phyloP scores from a whole-genome alignment of 257 asterid genomes.

The Fraxinus pennsylvanica region DNA sequence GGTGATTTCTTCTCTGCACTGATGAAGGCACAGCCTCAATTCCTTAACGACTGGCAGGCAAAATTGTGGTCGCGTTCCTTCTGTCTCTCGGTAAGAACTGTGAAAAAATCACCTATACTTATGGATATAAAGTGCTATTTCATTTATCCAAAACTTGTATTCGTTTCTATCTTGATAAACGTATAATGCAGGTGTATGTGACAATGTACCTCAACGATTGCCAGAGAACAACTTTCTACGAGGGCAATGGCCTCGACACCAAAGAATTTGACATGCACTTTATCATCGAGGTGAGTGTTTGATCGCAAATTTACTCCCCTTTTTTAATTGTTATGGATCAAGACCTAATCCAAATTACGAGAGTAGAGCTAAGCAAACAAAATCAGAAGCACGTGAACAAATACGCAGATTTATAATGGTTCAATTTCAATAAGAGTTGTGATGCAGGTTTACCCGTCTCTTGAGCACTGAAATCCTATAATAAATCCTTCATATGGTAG shows the following conservation, averaged over 20 bases:
- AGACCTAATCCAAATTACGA: background rate
- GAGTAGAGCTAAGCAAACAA: background rate
- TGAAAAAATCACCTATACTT: background rate
- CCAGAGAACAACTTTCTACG: conserved; percentile 65
- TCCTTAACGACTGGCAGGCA: conserved; percentile 99
- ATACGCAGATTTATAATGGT: background rate
- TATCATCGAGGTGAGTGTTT: conserved; percentile 75
- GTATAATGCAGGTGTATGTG: conserved; percentile 71
- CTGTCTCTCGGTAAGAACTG: conserved; percentile 74
- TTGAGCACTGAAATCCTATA: background rate
- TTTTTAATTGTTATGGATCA: background rate
- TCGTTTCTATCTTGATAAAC: background rate
- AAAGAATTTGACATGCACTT: conserved; percentile 97
- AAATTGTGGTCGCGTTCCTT: conserved; percentile 97
- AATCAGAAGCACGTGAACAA: background rate
- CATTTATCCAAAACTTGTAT: background rate
- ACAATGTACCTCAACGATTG: conserved; percentile 92
- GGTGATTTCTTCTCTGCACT: conserved; percentile 98
- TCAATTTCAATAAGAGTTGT: too few species aligned
- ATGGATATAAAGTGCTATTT: background rate
- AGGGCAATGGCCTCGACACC: conserved; percentile 90
- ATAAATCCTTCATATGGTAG: background rate
- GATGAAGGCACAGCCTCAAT: conserved; percentile 99
- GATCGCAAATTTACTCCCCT: background rate
- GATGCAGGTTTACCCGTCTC: background rate